phyloP scores from a whole-genome alignment of 768 basidiomycete species.

The Rhodotorula babjevae region DNA sequence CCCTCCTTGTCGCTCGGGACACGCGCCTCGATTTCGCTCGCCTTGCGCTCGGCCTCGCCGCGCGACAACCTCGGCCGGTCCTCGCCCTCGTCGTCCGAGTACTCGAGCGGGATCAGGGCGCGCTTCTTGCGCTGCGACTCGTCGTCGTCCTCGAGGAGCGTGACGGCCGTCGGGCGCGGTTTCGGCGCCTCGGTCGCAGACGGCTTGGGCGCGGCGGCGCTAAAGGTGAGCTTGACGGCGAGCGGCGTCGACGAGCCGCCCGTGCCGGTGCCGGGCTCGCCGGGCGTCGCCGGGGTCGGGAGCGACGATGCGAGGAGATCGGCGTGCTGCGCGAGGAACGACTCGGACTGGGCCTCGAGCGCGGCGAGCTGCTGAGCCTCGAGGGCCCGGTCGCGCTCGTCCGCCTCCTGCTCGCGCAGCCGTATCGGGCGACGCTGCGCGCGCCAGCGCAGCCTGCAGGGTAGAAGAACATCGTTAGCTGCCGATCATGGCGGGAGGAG shows the following conservation, averaged over 20 bases:
- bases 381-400: constrained; percentile 71
- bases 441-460: constrained; percentile 74
- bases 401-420: constrained; percentile 72
- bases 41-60: constrained; percentile 30
- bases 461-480: not conserved
- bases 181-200: constrained; percentile 6
- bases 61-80: constrained; percentile 18
- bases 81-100: constrained; percentile 43
- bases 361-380: constrained; percentile 84
- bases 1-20: constrained; percentile 38
- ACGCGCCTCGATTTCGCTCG: constrained; percentile 31
- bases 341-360: constrained; percentile 82
- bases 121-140: constrained; percentile 36
- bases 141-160: constrained; percentile 41
- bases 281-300: not conserved
- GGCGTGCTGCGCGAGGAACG: constrained; percentile 58
- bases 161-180: constrained; percentile 21
- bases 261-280: not conserved
- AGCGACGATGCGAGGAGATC: constrained; percentile 33
- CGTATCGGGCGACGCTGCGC: constrained; percentile 65
- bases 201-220: constrained; percentile 13
- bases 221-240: constrained; percentile 40
- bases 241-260: not conserved
- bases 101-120: constrained; percentile 41
- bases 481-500: not conserved